Evolutionary conservation across 306 rosid genomes (phyloP), one percentile per base, ranked within the genome.

Genomic region (Pyrus bretschneideri): DNA sequence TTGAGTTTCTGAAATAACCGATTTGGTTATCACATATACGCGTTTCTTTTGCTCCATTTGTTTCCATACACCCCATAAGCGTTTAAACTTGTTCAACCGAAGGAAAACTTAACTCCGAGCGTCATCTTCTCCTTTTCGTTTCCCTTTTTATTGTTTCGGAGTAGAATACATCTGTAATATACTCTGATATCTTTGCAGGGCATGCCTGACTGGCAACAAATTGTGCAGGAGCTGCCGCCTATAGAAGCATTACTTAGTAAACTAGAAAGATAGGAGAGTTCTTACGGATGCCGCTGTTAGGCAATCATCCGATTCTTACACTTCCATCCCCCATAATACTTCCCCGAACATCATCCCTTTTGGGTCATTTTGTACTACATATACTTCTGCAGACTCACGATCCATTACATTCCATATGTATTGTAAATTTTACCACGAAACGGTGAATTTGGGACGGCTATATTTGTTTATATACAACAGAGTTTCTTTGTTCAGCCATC

Each of bases 181-280:
- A 49, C 54, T 55, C 29, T 42, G 46, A 57, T 67, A 64, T 49
- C 64, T 73, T 86, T 69, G 75, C 96, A 92, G 99, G 99, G 99
- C 61, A 87, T 92, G 90, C 99, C 99, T n/a, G 96, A 92, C 82
- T 92, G 99, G 99, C 80, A 74, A 83, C 83, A 95, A 87, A 92
- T 95, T 73, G 72, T 82, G 78, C 62, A 88, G 76, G 99, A 95
- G 91, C 88, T 95, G 33, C 99, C 99, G 31, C 90, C 89, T 55
- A 80, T 91, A 84, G 99, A 95, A 55, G 97, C 96, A 80, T 67
- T 95, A 74, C 81, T 95, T 54, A 92, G 99, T 89, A 95, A 90
- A 87, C 90, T 94, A 9, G 97, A 94, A 85, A 90, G 89, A 87
- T 92, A 87, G 64, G 60, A 67, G 18, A 40, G 21, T 44, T 57